phyloP scores from a whole-genome alignment of 2,329 filamentous ascomycete species.

The Pseudocercospora vitis region DNA sequence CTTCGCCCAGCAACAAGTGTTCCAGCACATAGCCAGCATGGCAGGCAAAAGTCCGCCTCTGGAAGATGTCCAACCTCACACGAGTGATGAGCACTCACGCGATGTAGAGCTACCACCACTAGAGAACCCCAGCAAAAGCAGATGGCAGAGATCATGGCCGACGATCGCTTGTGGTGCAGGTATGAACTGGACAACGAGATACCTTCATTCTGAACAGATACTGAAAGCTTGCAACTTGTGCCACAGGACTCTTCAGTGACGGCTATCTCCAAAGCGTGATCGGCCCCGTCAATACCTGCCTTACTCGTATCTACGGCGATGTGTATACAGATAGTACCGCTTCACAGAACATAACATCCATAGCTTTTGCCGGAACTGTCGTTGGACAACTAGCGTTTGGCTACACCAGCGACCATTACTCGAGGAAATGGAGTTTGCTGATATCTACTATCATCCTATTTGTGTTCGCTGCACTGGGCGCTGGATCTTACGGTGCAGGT shows the following conservation, averaged over 20 bases:
- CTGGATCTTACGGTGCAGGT: conserved; percentile 72
- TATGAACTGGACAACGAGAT: background rate
- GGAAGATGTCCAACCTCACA: conserved; percentile 9
- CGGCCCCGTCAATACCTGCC: conserved; percentile 78
- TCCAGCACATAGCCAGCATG: conserved; percentile 8
- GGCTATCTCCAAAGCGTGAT: conserved; percentile 89
- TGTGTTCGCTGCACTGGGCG: conserved; percentile 75
- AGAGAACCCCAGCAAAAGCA: conserved; percentile 22
- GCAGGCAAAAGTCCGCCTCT: conserved; percentile 12
- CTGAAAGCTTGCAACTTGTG: background rate
- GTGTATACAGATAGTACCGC: conserved; percentile 69
- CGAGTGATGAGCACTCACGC: conserved; percentile 2
- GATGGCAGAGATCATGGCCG: conserved; percentile 61
- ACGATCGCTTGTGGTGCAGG: conserved; percentile 73
- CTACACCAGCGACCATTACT: conserved; percentile 79
- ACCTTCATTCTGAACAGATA: background rate
- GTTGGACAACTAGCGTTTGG: conserved; percentile 80
- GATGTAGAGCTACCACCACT: conserved; percentile 11
- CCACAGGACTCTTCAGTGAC: conserved; percentile 82
- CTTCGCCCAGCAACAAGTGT: no score
- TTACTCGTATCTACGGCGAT: conserved; percentile 65
- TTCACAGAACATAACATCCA: conserved; percentile 72
- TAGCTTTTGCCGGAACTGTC: conserved; percentile 79
- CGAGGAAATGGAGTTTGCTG: conserved; percentile 77
- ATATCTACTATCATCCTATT: conserved; percentile 80